phyloP scores from a whole-genome alignment of 1,284 basidiomycete species.

The Xerocomus minutiporus region DNA sequence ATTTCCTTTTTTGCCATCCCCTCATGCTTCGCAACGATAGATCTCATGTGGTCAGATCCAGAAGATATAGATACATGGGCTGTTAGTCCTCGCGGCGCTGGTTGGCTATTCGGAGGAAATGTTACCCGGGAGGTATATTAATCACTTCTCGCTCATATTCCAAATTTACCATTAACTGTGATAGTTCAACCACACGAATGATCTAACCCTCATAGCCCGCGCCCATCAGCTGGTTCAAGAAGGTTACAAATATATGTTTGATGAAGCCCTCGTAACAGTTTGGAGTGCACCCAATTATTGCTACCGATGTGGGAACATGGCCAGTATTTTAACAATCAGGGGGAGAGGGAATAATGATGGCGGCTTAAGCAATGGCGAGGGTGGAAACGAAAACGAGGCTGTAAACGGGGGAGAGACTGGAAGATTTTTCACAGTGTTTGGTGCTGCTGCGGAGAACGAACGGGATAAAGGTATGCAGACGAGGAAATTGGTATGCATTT shows the following conservation, averaged over 20 bases:
- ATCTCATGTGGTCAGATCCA: slow-evolving; percentile 97
- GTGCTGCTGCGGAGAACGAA: slow-evolving; percentile 83
- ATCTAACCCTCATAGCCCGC: slow-evolving; percentile 78
- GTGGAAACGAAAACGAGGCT: neutral
- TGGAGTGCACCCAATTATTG: slow-evolving; percentile 98
- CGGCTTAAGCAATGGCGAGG: slow-evolving; percentile 11
- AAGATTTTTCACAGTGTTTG: slow-evolving; percentile 70
- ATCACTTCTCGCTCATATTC: neutral
- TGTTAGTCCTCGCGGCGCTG: slow-evolving; percentile 90
- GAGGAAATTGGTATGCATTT: slow-evolving; percentile 53
- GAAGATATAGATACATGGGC: slow-evolving; percentile 96
- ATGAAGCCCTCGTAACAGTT: slow-evolving; percentile 90
- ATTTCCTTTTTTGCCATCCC: neutral
- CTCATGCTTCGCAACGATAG: slow-evolving; percentile 38
- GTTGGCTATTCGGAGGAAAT: slow-evolving; percentile 89
- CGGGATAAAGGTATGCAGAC: slow-evolving; percentile 68
- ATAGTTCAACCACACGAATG: slow-evolving; percentile 91
- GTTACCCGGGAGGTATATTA: slow-evolving; percentile 75
- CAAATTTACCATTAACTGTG: slow-evolving; percentile 4
- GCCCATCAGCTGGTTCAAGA: slow-evolving; percentile 96
- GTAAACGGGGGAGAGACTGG: slow-evolving; percentile 19
- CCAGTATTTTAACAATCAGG: slow-evolving; percentile 68
- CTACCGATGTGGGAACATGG: slow-evolving; percentile 80
- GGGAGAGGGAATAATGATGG: slow-evolving; percentile 52
- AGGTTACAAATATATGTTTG: slow-evolving; percentile 98